Conservation (phyloP, 352 stramenopile species). For the Phytophthora multivora region DNA sequence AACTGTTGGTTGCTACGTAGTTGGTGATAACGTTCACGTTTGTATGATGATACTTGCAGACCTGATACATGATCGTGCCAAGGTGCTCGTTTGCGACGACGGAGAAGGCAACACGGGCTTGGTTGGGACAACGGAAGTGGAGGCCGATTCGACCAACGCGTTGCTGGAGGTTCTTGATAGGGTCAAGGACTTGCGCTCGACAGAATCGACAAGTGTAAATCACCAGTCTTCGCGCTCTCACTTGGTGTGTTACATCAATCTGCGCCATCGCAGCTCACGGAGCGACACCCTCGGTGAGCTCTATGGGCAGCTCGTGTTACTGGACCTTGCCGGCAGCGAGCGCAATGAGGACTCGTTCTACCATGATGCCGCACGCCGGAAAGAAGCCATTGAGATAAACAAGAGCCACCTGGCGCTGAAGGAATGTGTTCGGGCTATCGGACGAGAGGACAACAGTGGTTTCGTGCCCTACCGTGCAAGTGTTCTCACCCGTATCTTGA, state of each 20-base stretch:
- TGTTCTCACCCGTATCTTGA: constrained; percentile 78
- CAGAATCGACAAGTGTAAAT: constrained; percentile 81
- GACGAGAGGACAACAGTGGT: constrained; percentile 51
- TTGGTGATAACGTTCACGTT: no score
- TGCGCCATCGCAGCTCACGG: constrained; percentile 30
- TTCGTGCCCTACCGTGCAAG: constrained; percentile 76
- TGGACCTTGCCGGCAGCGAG: constrained; percentile 80
- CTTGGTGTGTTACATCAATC: constrained; percentile 68
- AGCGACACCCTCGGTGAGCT: constrained; percentile 28
- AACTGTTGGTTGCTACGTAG: no score
- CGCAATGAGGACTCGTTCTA: constrained; percentile 82
- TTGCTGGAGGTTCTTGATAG: constrained; percentile 64
- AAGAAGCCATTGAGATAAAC: constrained; percentile 86
- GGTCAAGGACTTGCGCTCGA: constrained; percentile 76
- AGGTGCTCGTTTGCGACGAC: constrained; percentile 80
- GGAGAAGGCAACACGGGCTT: constrained; percentile 65
- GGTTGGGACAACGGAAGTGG: constrained; percentile 58
- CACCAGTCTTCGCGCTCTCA: constrained; percentile 77
- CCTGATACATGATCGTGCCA: constrained; percentile 46
- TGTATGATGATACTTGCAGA: constrained; percentile 25
- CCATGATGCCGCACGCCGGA: constrained; percentile 70
- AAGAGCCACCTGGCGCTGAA: constrained; percentile 84
- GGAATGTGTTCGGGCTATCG: constrained; percentile 79
- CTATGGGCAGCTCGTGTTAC: constrained; percentile 53
- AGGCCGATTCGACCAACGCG: constrained; percentile 62